phyloP scores from a whole-genome alignment of 2,329 filamentous ascomycete genomes.

The Xylaria sp. region DNA sequence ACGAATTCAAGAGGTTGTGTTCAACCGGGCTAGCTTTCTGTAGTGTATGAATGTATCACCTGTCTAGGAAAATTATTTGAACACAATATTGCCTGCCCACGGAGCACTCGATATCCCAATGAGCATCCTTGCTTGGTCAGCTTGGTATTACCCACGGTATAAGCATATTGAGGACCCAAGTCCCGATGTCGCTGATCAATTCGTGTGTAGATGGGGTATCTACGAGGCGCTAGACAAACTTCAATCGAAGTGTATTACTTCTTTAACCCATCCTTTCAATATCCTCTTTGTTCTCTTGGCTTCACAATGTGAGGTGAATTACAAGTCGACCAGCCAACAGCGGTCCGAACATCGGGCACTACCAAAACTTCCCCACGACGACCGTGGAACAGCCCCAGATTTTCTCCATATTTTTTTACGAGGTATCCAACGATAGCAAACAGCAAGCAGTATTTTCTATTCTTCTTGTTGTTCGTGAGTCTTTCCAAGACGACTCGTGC shows the following conservation, averaged over 20 bases:
- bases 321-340: background rate
- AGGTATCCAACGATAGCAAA: background rate
- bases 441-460: background rate
- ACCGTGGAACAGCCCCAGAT: constrained; percentile 8
- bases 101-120: constrained; percentile 3
- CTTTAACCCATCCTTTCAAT: background rate
- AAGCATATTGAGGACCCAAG: background rate
- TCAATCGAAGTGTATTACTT: background rate
- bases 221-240: background rate
- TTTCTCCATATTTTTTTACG: constrained; percentile 17
- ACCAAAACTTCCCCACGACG: background rate
- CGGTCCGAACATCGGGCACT: background rate
- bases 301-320: background rate
- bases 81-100: background rate
- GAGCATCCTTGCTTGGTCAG: constrained; percentile 10
- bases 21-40: background rate
- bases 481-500: background rate
- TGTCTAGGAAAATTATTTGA: constrained; percentile 3
- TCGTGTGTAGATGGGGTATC: background rate
- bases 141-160: constrained; percentile 7
- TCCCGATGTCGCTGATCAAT: constrained; percentile 25
- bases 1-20: background rate
- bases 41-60: background rate
- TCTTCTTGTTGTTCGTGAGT: background rate
- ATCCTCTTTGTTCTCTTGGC: too few relatives aligned